Conservation (phyloP, 2,329 filamentous ascomycete genomes). For the Aspergillus chevalieri region DNA sequence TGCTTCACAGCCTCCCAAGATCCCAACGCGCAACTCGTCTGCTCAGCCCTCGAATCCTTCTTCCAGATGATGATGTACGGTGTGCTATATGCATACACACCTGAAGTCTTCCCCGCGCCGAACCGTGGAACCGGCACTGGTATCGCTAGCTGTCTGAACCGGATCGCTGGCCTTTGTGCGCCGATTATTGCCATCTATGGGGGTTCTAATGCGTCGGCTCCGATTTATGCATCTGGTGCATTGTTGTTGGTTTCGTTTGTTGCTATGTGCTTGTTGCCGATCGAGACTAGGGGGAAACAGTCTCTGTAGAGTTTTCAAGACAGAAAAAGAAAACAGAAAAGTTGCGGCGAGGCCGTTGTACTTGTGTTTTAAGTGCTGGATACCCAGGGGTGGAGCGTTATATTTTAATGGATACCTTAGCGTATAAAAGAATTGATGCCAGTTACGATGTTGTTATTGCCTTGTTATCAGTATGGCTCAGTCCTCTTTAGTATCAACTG, state of each 20-base stretch:
- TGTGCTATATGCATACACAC: constrained; percentile 51
- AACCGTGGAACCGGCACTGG: constrained; percentile 48
- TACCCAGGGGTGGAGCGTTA: no score
- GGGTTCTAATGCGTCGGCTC: constrained; percentile 30
- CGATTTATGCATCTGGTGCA: constrained; percentile 40
- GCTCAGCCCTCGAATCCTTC: constrained; percentile 47
- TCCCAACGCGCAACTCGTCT: constrained; percentile 44
- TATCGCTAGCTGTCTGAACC: constrained; percentile 34
- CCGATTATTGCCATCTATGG: constrained; percentile 39
- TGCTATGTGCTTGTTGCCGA: constrained; percentile 38
- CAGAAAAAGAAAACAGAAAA: no score
- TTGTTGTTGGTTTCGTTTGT: constrained; percentile 37
- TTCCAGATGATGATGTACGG: constrained; percentile 52
- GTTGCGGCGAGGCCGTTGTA: no score
- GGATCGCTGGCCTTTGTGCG: constrained; percentile 37
- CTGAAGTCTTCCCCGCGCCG: constrained; percentile 49
- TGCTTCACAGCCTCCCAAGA: constrained; percentile 48
- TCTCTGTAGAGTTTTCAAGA: constrained; percentile 21
- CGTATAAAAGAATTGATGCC: no score
- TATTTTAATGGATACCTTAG: no score
- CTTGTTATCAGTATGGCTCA: no score
- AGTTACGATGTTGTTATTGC: no score
- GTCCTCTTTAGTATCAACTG: no score
- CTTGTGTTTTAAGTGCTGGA: no score
- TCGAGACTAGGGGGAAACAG: constrained; percentile 39